phyloP scores from a whole-genome alignment of 176 grass and related monocot species.

The Chrysopogon serrulatus region DNA sequence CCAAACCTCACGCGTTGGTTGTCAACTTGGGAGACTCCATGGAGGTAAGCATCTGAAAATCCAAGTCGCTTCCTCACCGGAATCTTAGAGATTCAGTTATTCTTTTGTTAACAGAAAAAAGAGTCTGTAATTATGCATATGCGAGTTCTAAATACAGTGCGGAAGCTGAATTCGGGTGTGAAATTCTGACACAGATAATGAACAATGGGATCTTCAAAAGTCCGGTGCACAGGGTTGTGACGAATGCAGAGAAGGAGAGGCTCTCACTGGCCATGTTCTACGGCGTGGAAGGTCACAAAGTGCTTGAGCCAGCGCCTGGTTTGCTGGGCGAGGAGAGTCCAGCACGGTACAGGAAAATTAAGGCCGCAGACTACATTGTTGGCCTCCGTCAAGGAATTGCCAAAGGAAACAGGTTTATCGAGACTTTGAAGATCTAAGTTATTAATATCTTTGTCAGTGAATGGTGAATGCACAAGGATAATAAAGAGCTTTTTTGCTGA shows the following conservation, averaged over 20 bases:
- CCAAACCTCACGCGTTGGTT: constrained; percentile 25
- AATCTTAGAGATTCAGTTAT: neutral
- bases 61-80: neutral
- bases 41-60: constrained; percentile 37
- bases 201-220: constrained; percentile 46
- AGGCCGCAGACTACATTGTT: constrained; percentile 4
- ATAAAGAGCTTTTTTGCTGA: neutral
- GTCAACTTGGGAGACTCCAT: constrained; percentile 48
- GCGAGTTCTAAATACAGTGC: neutral
- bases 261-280: constrained; percentile 50
- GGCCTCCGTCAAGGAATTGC: constrained; percentile 5
- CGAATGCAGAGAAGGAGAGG: constrained; percentile 32
- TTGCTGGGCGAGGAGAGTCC: constrained; percentile 10
- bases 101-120: neutral
- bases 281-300: constrained; percentile 3
- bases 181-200: constrained; percentile 37
- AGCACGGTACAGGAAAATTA: constrained; percentile 29
- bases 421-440: constrained; percentile 8
- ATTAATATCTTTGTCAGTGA: neutral
- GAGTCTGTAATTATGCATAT: neutral
- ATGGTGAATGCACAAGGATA: neutral
- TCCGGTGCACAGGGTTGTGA: constrained; percentile 39
- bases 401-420: constrained; percentile 13
- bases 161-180: neutral
- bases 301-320: constrained; percentile 27